Percentiles rank a stretch among this genome's conserved stretches.
These are phyloP conservation scores for Syzygium malaccense DNA, from an alignment of 441 rosid species.

Conservation along the genomic window DNA sequence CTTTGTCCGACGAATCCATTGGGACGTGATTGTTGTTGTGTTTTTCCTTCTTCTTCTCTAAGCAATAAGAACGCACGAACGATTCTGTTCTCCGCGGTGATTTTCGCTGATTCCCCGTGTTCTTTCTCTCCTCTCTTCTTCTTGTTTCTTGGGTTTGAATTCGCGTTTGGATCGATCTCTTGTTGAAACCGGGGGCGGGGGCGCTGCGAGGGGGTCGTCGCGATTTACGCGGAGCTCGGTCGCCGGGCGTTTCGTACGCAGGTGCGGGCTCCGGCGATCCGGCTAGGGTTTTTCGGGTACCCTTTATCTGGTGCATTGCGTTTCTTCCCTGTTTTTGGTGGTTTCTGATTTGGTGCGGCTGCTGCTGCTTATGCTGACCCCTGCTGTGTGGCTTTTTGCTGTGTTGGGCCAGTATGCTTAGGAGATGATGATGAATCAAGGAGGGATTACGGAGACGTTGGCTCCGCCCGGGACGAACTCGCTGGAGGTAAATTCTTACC, in stretches of 20 bases:
- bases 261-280: not conserved
- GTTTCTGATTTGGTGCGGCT: conserved; percentile 3
- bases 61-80: not conserved
- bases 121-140: not conserved
- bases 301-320: not conserved
- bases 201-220: not conserved
- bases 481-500: conserved; percentile 46
- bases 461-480: conserved; percentile 59
- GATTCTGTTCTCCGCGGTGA: not conserved
- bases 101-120: not conserved
- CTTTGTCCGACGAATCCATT: not conserved
- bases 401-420: not conserved
- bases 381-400: not conserved
- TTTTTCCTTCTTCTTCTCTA: not conserved
- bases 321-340: not conserved
- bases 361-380: not conserved
- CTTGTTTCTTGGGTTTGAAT: not conserved
- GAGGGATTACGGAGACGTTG: conserved; percentile 47
- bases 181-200: not conserved
- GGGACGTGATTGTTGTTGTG: not conserved
- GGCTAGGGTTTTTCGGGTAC: not conserved
- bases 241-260: not conserved
- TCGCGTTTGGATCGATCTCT: not conserved
- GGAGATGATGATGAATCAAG: conserved; percentile 75
- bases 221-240: not conserved